Base-by-base conservation (phyloP, 2,329 filamentous ascomycete species). In the Celoporthe dispersa region DNA sequence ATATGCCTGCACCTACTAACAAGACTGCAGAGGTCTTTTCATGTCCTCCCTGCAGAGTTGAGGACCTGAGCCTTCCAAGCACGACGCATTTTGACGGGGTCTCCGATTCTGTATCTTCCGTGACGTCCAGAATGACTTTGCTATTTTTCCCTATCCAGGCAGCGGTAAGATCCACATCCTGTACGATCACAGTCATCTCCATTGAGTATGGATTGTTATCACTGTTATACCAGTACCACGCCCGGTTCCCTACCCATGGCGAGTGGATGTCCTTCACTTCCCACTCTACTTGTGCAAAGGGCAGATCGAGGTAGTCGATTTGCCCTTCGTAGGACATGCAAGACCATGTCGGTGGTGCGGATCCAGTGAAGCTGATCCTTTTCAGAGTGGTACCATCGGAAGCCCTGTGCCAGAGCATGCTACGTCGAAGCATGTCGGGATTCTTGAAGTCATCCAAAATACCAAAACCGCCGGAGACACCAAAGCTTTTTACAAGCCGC, bases 271-370 rank as follows among this genome's bases (percentile, higher is more conserved):
- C 55, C 11, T 35, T 19, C 9, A 5, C 5, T 28, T 16, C 31
- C 70, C 70, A 70, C 1, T 68, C 14, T 1, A 70, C 71, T 0
- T 53, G 48, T 1, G 70, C 71, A 16, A 79, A 75, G 0, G 72
- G 70, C 0, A 76, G 60, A 11, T 75, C 39, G 16, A 80, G n/a
- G 39, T 75, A 80, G 7, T 71, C 64, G 3, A 81, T 80, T 0
- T 64, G 73, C 3, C 79, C 79, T 2, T 75, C 28, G 37, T 80
- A 79, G 0, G 75, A 77, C 77, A 80, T 81, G 79, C 79, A 81
- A 0, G 79, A 81, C 79, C 79, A 81, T 0, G 75, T 71, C 2
- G 79, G 79, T 0, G 76, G 74, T 5, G 37, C 6, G 11, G 48
- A 37, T 8, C 3, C 37, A 28, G 28, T 62, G 71, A 0, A 57